Percentiles rank a stretch among this genome's conserved stretches.
Conservation (phyloP, 169 alveolate genomes). For the Plasmodium malariae region DNA sequence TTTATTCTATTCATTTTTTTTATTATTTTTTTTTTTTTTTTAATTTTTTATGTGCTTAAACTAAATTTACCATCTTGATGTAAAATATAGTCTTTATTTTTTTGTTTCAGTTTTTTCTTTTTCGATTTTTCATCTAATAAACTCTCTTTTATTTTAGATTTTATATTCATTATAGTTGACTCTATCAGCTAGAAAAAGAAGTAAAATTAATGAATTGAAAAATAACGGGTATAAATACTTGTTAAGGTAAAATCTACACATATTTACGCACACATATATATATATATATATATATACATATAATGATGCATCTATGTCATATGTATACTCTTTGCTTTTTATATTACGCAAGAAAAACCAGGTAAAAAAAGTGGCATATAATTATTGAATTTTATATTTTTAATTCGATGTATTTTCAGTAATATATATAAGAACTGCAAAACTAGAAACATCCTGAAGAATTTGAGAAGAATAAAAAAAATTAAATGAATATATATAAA, state of each 20-base stretch:
- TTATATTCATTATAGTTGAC: constrained; percentile 10
- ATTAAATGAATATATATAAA: not conserved
- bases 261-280: not conserved
- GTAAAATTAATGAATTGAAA: not conserved
- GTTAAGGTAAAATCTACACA: not conserved
- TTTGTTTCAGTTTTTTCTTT: constrained; percentile 37
- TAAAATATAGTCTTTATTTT: constrained; percentile 16
- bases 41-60: not conserved
- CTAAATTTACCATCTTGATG: constrained; percentile 39
- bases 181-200: constrained; percentile 26
- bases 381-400: constrained; percentile 13
- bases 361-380: constrained; percentile 45
- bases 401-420: constrained; percentile 38
- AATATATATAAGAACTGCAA: constrained; percentile 40
- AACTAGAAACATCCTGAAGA: constrained; percentile 27
- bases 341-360: constrained; percentile 50
- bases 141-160: constrained; percentile 40
- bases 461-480: too few species aligned
- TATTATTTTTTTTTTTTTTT: not conserved
- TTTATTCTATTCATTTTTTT: not conserved
- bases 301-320: not conserved
- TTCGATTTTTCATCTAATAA: constrained; percentile 21
- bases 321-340: not conserved
- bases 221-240: not conserved
- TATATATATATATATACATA: not conserved